Conservation (phyloP, 768 basidiomycete species). For the Lactifluus pinguis region DNA sequence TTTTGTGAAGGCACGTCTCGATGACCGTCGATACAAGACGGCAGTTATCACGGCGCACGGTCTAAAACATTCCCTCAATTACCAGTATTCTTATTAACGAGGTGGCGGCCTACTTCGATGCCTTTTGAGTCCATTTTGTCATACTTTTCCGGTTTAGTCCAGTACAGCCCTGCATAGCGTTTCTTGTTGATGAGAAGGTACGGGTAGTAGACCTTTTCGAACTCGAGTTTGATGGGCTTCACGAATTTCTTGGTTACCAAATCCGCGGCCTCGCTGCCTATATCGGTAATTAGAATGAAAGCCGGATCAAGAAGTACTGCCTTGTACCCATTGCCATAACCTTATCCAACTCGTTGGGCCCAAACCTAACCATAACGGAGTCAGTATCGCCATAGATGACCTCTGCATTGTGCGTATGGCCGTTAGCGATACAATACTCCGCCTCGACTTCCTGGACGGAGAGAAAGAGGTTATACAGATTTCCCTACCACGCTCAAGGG, state of each 20-base stretch:
- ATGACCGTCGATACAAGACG: conserved; percentile 97
- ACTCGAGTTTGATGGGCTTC: conserved; percentile 96
- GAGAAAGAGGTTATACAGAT: neutral
- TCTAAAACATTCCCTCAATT: conserved; percentile 39
- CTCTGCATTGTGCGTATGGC: conserved; percentile 77
- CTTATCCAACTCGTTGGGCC: conserved; percentile 71
- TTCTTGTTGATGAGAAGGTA: conserved; percentile 98
- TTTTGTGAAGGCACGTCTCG: conserved; percentile 94
- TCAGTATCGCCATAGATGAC: conserved; percentile 99
- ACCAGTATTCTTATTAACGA: neutral
- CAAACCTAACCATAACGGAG: conserved; percentile 98
- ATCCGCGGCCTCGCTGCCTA: conserved; percentile 88
- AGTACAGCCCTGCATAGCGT: conserved; percentile 95
- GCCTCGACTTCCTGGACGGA: conserved; percentile 70
- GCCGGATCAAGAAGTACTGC: neutral
- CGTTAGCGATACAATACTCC: conserved; percentile 78
- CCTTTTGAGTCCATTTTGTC: conserved; percentile 99
- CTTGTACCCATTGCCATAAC: conserved; percentile 85
- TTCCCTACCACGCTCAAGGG: neutral
- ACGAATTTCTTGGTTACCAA: conserved; percentile 86
- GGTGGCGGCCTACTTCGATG: conserved; percentile 64
- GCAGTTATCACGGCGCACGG: conserved; percentile 96
- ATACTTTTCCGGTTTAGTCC: conserved; percentile 91
- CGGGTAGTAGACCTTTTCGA: conserved; percentile 98
- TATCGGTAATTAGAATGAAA: neutral